A percentile compares a stretch with the other conserved stretches of the same genome.
phyloP scores from a whole-genome alignment of 2,329 filamentous ascomycete species.

The Aspergillus arachidicola region DNA sequence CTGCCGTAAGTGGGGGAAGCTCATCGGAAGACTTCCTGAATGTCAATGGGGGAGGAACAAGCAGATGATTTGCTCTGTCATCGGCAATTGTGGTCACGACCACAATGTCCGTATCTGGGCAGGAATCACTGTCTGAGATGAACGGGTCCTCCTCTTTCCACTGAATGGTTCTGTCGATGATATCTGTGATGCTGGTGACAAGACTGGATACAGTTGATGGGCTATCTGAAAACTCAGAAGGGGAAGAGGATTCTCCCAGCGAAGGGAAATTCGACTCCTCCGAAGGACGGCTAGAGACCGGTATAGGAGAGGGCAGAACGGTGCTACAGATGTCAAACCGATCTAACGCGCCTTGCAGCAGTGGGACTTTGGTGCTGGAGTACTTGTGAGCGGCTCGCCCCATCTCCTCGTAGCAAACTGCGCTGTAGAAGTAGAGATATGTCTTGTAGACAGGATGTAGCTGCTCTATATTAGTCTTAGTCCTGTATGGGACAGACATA shows the following conservation, averaged over 20 bases:
- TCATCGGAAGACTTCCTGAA: slow-evolving; percentile 25
- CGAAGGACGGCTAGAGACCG: slow-evolving; percentile 1
- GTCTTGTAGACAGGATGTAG: slow-evolving; percentile 36
- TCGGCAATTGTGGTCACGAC: not conserved
- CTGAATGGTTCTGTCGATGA: slow-evolving; percentile 30
- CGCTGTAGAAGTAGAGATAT: slow-evolving; percentile 52
- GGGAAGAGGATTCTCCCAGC: slow-evolving; percentile 7
- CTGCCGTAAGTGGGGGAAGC: not conserved
- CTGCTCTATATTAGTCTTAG: slow-evolving; percentile 22
- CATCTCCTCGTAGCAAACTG: slow-evolving; percentile 50
- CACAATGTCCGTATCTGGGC: not conserved
- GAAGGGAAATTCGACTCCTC: slow-evolving; percentile 7
- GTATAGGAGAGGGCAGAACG: slow-evolving; percentile 26
- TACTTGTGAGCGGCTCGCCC: slow-evolving; percentile 50
- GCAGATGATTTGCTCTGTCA: slow-evolving; percentile 10
- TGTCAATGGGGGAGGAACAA: slow-evolving; percentile 30
- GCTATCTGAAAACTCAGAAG: slow-evolving; percentile 15
- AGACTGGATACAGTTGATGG: slow-evolving; percentile 20
- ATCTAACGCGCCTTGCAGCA: slow-evolving; percentile 44
- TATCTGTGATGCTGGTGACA: slow-evolving; percentile 26
- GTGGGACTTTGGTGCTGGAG: slow-evolving; percentile 47
- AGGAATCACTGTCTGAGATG: slow-evolving; percentile 19
- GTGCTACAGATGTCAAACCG: slow-evolving; percentile 40
- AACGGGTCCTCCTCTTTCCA: slow-evolving; percentile 29
- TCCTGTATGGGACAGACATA: not conserved